Evolutionary conservation across 345 rosid genomes (phyloP), one percentile per base, ranked within the genome.

Genomic region (Hibiscus trionum): DNA sequence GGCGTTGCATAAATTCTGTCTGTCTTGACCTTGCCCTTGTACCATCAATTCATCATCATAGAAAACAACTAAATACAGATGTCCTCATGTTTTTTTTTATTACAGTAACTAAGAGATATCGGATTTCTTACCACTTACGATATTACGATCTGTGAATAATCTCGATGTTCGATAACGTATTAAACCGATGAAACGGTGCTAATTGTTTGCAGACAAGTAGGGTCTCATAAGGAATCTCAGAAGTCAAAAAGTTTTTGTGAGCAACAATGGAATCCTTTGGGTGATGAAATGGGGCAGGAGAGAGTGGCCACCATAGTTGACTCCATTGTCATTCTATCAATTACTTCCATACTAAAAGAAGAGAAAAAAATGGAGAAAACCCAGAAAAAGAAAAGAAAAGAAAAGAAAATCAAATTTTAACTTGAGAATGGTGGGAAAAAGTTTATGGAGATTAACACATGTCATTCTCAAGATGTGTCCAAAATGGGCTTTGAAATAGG

Each of bases 281-380:
- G 70, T 1, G 66, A 64, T 72, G 77, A 62, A 15, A 76, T 56
- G 60, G 60, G 71, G 53, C 68, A 77, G 57, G 57, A 35, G 49
- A 52, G 69, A 72, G 31, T 75, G 84, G 79, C 80, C 86, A 73
- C 76, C 74, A 56, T 65, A 31, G 84, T 86, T 86, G 86, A 86
- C 89, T 76, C 77, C 42, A 31, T 53, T 29, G 6, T 70, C 65
- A 15, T 29, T 69, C 59, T 15, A 78, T 61, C 72, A 42, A 75
- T 71, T 75, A 69, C 73, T 46, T 31, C 6, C 33, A 14, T 73
- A 53, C 76, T 56, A 73, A 84, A 78, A 72, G 77, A 77, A 62
- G 77, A 73, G 62, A 72, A 69, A 24, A 5, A 16, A 50, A 35
- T 26, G 39, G 53, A 63, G 67, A 60, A 50, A 75, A 58, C 53